Conservation (phyloP, 2,329 filamentous ascomycete species). For the Epichloe elymi region DNA sequence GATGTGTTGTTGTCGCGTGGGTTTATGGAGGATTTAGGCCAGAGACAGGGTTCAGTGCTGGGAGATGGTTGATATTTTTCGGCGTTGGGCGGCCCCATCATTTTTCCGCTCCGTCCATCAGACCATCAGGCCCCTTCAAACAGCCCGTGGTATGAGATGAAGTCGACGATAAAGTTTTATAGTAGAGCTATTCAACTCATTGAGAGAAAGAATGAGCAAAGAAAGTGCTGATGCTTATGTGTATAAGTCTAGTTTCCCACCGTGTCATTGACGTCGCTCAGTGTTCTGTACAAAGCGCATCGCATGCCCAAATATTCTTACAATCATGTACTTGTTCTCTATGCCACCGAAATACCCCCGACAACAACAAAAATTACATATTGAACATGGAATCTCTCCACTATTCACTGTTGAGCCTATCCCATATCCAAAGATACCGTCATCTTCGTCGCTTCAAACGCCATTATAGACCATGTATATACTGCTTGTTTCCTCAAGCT, state of each 20-base stretch:
- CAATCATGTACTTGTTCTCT: background rate
- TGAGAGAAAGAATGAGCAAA: no score
- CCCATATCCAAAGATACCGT: background rate
- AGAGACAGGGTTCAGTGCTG: no score
- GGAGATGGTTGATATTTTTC: background rate
- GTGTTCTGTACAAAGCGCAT: background rate
- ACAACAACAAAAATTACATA: background rate
- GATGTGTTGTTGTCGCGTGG: background rate
- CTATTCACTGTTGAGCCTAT: background rate
- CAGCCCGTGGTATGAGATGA: no score
- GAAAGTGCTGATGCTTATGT: background rate
- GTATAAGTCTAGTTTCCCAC: background rate
- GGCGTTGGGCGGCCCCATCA: background rate
- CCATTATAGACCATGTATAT: background rate
- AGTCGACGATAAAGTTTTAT: no score
- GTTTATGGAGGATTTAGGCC: background rate
- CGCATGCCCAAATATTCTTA: background rate
- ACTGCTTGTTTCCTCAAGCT: background rate
- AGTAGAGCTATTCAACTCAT: no score
- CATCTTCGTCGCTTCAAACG: background rate
- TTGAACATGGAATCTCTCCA: background rate
- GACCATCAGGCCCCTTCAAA: background rate
- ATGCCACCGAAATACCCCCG: background rate
- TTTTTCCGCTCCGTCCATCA: conserved; percentile 3
- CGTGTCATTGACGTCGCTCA: background rate